Evolutionary conservation across 2,329 filamentous ascomycete species (phyloP).

Genomic region (Apiospora sp.): DNA sequence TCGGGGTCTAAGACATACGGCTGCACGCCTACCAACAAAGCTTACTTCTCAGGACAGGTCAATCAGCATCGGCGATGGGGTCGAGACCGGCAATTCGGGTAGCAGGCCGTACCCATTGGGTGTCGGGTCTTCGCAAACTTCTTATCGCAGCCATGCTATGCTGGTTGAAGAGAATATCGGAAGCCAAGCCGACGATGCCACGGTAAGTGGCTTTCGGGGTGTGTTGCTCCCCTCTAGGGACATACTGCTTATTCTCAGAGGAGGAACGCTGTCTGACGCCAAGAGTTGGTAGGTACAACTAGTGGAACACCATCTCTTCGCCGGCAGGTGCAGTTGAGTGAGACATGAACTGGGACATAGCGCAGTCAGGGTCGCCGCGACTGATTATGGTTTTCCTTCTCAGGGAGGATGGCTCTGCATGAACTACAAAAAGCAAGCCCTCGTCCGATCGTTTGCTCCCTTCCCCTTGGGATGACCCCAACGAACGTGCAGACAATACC

Average conservation of each 20-base stretch:
- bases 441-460: neutral
- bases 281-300: too few relatives aligned
- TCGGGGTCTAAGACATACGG: conserved; percentile 10
- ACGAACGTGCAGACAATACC: neutral
- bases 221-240: too few relatives aligned
- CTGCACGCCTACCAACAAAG: neutral
- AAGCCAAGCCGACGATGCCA: too few relatives aligned
- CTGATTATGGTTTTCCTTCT: neutral
- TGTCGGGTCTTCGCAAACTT: neutral
- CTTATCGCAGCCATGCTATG: neutral
- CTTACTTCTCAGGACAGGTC: neutral
- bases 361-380: neutral
- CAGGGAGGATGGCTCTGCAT: neutral
- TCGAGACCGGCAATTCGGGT: neutral
- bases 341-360: neutral
- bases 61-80: neutral
- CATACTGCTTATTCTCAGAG: too few relatives aligned
- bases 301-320: neutral
- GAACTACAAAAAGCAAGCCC: conserved; percentile 3
- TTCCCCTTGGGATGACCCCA: neutral
- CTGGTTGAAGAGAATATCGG: too few relatives aligned
- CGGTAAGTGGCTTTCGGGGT: too few relatives aligned
- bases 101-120: neutral
- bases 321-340: neutral
- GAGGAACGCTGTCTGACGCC: too few relatives aligned